These are phyloP conservation scores for Leishmania turanica DNA, from an alignment of 208 protist species.

Conservation along the genomic window DNA sequence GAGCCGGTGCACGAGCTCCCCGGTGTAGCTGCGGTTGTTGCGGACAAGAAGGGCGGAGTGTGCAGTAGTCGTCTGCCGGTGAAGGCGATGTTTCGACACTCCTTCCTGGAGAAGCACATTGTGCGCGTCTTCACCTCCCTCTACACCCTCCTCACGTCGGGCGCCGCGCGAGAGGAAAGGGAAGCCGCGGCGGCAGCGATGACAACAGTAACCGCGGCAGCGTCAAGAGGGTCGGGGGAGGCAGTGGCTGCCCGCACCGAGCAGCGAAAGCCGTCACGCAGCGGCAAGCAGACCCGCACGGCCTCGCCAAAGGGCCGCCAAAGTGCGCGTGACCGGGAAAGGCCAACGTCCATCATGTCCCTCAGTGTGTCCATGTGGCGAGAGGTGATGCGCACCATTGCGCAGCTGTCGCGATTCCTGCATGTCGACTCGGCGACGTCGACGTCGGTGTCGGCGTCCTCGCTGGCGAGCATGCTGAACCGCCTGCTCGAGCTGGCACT, in stretches of 20 bases:
- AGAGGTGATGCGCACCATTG: conserved; percentile 83
- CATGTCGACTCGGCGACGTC: conserved; percentile 3
- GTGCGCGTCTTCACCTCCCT: conserved; percentile 62
- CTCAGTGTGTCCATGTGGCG: conserved; percentile 86
- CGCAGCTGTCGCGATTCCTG: conserved; percentile 44
- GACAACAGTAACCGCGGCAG: not conserved
- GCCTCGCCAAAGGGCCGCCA: conserved; percentile 3
- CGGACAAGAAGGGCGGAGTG: not conserved
- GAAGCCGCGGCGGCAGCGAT: not conserved
- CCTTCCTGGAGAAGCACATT: conserved; percentile 69
- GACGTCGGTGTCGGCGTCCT: not conserved
- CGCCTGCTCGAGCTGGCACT: conserved; percentile 82
- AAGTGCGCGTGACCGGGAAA: conserved; percentile 2
- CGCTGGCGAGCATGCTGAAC: conserved; percentile 50
- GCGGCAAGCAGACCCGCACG: not conserved
- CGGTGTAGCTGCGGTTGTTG: not conserved
- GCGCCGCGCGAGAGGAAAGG: conserved; percentile 30
- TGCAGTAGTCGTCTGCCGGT: not conserved
- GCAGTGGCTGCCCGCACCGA: not conserved
- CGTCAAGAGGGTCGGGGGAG: not conserved
- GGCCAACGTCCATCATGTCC: conserved; percentile 52
- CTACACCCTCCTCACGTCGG: conserved; percentile 69
- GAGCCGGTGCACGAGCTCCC: conserved; percentile 40
- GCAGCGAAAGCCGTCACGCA: not conserved
- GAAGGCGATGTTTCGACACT: conserved; percentile 48